Conservation (phyloP, 306 rosid species). For the Inga leiocalycina region DNA sequence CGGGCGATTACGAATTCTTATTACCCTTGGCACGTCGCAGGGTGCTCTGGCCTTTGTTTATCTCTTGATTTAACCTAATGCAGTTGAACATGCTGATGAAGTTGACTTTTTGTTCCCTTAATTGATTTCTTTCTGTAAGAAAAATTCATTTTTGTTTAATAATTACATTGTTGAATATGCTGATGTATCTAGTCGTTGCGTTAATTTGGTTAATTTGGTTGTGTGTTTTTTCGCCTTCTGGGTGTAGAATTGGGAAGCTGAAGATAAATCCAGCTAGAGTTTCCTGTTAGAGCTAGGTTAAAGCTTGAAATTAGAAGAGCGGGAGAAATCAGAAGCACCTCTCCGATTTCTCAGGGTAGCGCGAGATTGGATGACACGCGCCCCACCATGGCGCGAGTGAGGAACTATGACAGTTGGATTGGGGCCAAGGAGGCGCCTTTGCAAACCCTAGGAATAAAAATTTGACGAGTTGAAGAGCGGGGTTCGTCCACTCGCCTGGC, state of each 20-base stretch:
- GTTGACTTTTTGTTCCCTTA: background rate
- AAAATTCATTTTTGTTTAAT: background rate
- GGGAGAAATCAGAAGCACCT: background rate
- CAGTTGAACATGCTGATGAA: background rate
- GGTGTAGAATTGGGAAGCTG: background rate
- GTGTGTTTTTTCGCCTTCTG: background rate
- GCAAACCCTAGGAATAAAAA: constrained; percentile 45
- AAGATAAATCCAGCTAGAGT: background rate
- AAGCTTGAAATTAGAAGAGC: constrained; percentile 12
- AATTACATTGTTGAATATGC: background rate
- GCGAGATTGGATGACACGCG: constrained; percentile 13
- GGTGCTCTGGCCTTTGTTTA: background rate
- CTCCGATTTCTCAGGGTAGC: background rate
- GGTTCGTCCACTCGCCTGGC: constrained; percentile 44
- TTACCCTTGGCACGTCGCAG: background rate
- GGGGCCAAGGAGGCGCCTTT: constrained; percentile 36
- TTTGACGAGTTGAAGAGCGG: constrained; percentile 30
- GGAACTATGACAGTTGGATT: constrained; percentile 29
- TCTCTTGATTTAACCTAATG: background rate
- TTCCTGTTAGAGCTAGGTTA: background rate
- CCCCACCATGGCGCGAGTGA: constrained; percentile 45
- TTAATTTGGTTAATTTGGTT: background rate
- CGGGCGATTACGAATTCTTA: background rate
- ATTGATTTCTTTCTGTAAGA: background rate
- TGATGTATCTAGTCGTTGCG: background rate